Evolutionary conservation across 768 basidiomycete genomes (phyloP).

Genomic region (Leucocoprinus leucothites): DNA sequence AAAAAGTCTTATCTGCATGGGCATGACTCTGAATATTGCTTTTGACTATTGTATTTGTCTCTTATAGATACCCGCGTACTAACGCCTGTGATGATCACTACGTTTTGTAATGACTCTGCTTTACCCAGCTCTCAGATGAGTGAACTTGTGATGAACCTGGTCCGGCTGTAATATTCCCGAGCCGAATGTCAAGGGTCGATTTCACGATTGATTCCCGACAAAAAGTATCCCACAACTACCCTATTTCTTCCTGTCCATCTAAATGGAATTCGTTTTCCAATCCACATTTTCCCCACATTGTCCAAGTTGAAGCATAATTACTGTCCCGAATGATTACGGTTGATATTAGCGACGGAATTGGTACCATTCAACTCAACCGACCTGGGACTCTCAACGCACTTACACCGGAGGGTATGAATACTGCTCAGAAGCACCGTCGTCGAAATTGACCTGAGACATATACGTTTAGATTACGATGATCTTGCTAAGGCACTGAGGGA

Average conservation of each 20-base stretch:
- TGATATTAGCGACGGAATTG: slow-evolving; percentile 53
- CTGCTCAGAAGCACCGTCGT: neutral
- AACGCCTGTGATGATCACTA: too few relatives aligned
- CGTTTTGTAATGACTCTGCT: too few relatives aligned
- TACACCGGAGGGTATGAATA: slow-evolving; percentile 40
- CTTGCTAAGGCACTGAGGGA: slow-evolving; percentile 56
- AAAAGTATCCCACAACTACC: too few relatives aligned
- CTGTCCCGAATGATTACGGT: slow-evolving; percentile 29
- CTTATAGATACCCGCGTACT: neutral
- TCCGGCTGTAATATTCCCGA: too few relatives aligned
- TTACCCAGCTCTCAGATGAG: too few relatives aligned
- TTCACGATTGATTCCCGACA: too few relatives aligned
- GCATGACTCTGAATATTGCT: slow-evolving; percentile 16
- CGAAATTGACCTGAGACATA: neutral
- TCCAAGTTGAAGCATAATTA: neutral
- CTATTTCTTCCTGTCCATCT: too few relatives aligned
- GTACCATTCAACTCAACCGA: slow-evolving; percentile 65
- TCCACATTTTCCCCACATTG: too few relatives aligned
- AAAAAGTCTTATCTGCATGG: slow-evolving; percentile 40
- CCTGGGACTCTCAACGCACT: slow-evolving; percentile 61
- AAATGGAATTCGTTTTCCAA: too few relatives aligned
- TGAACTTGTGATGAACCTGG: too few relatives aligned
- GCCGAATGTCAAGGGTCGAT: too few relatives aligned
- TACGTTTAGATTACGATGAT: slow-evolving; percentile 53
- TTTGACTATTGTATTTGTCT: neutral